Evolutionary conservation across 2,329 filamentous ascomycete species (phyloP).

Genomic region (Xylariomycetidae sp.): DNA sequence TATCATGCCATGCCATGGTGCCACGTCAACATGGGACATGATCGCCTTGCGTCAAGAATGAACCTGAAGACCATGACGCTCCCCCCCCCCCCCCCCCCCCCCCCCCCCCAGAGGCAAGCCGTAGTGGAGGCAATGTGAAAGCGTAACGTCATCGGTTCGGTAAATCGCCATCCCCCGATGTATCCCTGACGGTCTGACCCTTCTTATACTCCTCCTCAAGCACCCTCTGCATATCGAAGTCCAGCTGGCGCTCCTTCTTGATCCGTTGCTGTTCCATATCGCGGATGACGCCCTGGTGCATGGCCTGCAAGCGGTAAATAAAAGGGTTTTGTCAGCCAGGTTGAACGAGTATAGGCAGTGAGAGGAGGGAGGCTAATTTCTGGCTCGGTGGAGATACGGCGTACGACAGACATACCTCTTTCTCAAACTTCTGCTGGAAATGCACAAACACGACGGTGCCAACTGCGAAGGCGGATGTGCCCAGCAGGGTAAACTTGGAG

Average conservation of each 20-base stretch:
- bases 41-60: no score
- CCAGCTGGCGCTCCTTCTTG: conserved; percentile 84
- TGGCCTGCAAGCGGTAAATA: conserved; percentile 58
- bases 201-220: conserved; percentile 89
- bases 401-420: conserved; percentile 72
- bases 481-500: conserved; percentile 78
- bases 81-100: no score
- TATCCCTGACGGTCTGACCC: conserved; percentile 65
- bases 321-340: conserved; percentile 4
- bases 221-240: conserved; percentile 86
- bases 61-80: no score
- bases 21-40: no score
- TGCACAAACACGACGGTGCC: conserved; percentile 83
- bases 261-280: conserved; percentile 92
- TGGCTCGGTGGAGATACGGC: no score
- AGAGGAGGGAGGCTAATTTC: no score
- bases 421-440: conserved; percentile 79
- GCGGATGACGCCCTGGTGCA: conserved; percentile 91
- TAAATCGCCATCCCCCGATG: no score
- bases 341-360: no score
- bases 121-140: no score
- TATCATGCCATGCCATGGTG: no score
- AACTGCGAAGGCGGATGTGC: conserved; percentile 71
- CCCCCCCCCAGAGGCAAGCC: no score
- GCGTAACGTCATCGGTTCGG: no score